Evolutionary conservation across 192 early-diverging fungal genomes (phyloP).

Genomic region (Allomyces macrogynus): DNA sequence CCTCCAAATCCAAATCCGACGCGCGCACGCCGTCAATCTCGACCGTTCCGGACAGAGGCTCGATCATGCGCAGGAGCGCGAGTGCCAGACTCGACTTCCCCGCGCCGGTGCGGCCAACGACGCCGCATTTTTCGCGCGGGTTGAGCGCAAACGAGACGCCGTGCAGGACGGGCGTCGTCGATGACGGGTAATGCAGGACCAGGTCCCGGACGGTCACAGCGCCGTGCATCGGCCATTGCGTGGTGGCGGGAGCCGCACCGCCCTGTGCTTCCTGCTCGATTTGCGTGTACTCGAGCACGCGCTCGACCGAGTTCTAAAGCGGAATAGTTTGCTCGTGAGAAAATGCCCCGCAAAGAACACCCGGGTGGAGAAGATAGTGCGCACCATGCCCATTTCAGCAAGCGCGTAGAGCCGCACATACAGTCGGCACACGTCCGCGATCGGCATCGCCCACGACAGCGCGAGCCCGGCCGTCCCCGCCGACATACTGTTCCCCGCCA

Average conservation of each 20-base stretch:
- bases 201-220: not conserved
- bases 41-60: conserved; percentile 27
- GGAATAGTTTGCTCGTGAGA: too few species aligned
- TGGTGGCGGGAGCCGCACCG: not conserved
- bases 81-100: not conserved
- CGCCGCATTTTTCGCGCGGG: not conserved
- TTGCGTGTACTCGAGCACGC: not conserved
- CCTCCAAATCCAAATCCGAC: conserved; percentile 45
- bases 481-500: not conserved
- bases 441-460: not conserved
- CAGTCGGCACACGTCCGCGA: not conserved
- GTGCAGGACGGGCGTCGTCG: not conserved
- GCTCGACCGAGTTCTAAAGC: not conserved
- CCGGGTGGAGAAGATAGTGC: too few species aligned
- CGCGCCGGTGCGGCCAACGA: not conserved
- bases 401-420: not conserved
- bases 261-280: not conserved
- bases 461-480: not conserved
- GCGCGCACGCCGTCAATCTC: conserved; percentile 57
- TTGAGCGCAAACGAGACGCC: not conserved
- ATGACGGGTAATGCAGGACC: not conserved
- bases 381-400: not conserved
- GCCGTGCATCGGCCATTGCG: not conserved
- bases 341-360: too few species aligned
- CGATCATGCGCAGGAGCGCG: not conserved